phyloP scores from a whole-genome alignment of 2,329 filamentous ascomycete species.

The Pyrenophora teres region DNA sequence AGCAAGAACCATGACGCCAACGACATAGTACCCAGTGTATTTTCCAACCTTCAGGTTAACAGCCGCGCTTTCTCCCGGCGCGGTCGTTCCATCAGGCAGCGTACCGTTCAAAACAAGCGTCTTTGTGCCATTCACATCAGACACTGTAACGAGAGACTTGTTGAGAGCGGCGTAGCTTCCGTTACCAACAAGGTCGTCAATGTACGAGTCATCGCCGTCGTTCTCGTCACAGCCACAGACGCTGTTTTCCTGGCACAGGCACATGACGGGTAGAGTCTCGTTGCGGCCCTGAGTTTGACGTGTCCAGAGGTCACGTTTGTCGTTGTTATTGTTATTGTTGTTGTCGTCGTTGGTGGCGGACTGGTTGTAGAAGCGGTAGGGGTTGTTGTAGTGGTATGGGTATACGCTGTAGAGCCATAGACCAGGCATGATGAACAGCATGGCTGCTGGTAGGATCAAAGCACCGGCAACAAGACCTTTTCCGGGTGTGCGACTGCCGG shows the following conservation, averaged over 20 bases:
- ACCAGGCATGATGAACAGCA: constrained; percentile 65
- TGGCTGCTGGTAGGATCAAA: constrained; percentile 55
- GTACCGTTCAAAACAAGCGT: constrained; percentile 78
- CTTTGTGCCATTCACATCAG: constrained; percentile 63
- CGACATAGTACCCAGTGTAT: constrained; percentile 47
- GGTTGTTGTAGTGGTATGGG: constrained; percentile 63
- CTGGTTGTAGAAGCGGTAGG: constrained; percentile 58
- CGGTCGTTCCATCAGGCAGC: constrained; percentile 62
- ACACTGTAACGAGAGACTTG: constrained; percentile 65
- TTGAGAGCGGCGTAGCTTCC: constrained; percentile 63
- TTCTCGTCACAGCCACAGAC: constrained; percentile 74
- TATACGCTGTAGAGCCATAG: constrained; percentile 68
- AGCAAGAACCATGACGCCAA: constrained; percentile 47
- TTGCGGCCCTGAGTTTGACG: constrained; percentile 47
- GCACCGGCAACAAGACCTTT: constrained; percentile 57
- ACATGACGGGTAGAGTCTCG: constrained; percentile 65
- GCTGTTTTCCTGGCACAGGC: constrained; percentile 62
- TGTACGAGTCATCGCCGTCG: constrained; percentile 59
- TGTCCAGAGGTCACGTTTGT: constrained; percentile 5
- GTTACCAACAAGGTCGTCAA: constrained; percentile 63
- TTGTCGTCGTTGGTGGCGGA: constrained; percentile 49
- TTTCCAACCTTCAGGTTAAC: constrained; percentile 30
- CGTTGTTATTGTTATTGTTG: constrained; percentile 45
- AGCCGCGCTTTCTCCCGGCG: constrained; percentile 43
- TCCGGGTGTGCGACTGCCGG: constrained; percentile 56